Conservation (phyloP, 306 rosid genomes). For the Prinsepia uniflora region DNA sequence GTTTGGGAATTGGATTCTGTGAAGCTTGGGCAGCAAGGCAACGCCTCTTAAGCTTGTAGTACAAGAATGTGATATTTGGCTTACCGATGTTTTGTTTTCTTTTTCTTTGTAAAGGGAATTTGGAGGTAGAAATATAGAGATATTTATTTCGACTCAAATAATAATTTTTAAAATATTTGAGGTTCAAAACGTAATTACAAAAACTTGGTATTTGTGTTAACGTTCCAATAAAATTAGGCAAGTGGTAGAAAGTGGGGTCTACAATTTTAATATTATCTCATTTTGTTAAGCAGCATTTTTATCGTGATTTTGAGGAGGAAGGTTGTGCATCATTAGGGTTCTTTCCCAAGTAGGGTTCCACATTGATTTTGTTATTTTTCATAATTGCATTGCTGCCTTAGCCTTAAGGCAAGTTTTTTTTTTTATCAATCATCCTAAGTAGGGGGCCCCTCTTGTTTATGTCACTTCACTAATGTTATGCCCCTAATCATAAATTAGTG, state of each 20-base stretch:
- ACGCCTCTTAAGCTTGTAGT: neutral
- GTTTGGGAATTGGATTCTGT: constrained; percentile 2
- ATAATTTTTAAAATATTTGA: too few species aligned
- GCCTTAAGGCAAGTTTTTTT: neutral
- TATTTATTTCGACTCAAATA: too few species aligned
- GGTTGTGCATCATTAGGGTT: constrained; percentile 6
- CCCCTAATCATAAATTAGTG: too few species aligned
- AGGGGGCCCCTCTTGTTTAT: constrained; percentile 19
- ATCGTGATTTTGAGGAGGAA: neutral
- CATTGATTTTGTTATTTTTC: constrained; percentile 15
- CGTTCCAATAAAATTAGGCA: too few species aligned
- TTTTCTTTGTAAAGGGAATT: neutral
- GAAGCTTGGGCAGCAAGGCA: neutral
- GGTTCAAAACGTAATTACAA: too few species aligned
- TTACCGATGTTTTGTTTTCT: neutral
- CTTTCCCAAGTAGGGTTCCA: constrained; percentile 15
- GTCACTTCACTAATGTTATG: constrained; percentile 1
- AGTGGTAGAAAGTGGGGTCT: neutral
- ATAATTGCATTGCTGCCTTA: neutral
- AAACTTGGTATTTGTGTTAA: too few species aligned
- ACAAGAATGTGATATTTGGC: neutral
- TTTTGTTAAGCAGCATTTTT: neutral
- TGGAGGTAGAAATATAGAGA: neutral
- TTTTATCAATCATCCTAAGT: constrained; percentile 10
- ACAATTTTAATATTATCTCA: neutral